These are phyloP conservation scores for Byssothecium circinans DNA, from an alignment of 2,329 filamentous ascomycete species.

Conservation along the genomic window DNA sequence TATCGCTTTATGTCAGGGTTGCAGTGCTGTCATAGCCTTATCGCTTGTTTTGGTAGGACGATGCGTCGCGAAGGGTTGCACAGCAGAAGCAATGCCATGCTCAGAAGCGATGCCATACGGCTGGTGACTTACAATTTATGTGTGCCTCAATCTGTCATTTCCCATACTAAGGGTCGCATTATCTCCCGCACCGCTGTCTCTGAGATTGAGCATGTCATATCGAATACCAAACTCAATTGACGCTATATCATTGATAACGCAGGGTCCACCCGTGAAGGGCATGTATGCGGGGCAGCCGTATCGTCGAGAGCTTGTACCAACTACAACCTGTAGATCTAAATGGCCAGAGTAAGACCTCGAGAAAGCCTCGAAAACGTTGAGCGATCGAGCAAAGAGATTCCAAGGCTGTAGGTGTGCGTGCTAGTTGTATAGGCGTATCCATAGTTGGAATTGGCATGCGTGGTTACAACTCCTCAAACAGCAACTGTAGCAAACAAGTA, in stretches of 20 bases:
- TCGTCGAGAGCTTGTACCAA: not conserved
- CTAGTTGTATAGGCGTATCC: not conserved
- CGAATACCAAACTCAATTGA: too few species aligned
- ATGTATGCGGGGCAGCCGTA: not conserved
- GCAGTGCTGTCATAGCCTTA: conserved; percentile 9
- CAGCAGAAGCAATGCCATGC: not conserved
- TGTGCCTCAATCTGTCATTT: too few species aligned
- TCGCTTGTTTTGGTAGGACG: conserved; percentile 9
- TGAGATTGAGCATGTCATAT: not conserved
- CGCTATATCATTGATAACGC: not conserved
- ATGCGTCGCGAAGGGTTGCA: conserved; percentile 5
- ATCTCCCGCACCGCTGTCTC: not conserved
- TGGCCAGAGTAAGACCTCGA: too few species aligned
- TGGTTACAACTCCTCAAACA: not conserved
- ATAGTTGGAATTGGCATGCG: not conserved
- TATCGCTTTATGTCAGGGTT: not conserved
- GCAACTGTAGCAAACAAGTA: not conserved
- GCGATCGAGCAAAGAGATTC: too few species aligned
- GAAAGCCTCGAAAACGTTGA: too few species aligned
- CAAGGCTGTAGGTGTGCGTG: too few species aligned
- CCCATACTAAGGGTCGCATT: too few species aligned
- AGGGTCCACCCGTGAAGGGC: not conserved
- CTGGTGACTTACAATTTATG: conserved; percentile 3
- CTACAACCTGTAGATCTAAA: not conserved
- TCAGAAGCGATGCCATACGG: too few species aligned